phyloP scores from a whole-genome alignment of 305 asterid species.

The Rubia peregrina region DNA sequence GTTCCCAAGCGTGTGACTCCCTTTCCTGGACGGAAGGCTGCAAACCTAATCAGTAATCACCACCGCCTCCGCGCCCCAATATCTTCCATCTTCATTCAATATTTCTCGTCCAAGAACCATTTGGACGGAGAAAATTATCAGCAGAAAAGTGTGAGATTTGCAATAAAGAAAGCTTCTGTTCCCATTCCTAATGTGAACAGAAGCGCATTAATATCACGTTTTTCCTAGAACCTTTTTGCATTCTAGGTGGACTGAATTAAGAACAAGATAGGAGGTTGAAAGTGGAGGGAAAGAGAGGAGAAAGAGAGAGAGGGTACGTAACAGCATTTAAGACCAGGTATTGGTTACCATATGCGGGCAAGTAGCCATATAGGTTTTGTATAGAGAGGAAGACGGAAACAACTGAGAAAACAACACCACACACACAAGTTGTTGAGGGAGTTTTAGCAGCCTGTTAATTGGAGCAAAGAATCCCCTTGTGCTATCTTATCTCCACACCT shows the following conservation, averaged over 20 bases:
- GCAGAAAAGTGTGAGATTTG: background rate
- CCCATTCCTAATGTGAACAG: background rate
- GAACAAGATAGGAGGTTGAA: background rate
- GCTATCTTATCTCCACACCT: conserved; percentile 21
- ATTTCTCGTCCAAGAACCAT: background rate
- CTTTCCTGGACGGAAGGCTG: background rate
- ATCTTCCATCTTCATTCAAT: background rate
- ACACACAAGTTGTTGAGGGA: conserved; percentile 17
- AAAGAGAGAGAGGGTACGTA: conserved; percentile 1
- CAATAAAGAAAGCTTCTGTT: background rate
- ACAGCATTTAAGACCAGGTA: background rate
- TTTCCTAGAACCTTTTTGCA: background rate
- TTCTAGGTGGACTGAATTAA: background rate
- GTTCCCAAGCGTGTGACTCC: background rate
- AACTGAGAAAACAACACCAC: conserved; percentile 10
- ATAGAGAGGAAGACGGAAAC: background rate
- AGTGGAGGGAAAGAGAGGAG: conserved; percentile 9
- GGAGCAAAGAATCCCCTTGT: conserved; percentile 21
- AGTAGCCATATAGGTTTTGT: too few relatives aligned
- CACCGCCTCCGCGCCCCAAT: background rate
- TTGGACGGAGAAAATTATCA: background rate
- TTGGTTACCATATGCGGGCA: background rate
- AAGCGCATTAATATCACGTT: conserved; percentile 14
- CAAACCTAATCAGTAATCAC: background rate
- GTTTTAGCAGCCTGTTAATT: conserved; percentile 11